Base-by-base conservation (phyloP, 495 filamentous ascomycete genomes). In the Aspergillus nanangensis region DNA sequence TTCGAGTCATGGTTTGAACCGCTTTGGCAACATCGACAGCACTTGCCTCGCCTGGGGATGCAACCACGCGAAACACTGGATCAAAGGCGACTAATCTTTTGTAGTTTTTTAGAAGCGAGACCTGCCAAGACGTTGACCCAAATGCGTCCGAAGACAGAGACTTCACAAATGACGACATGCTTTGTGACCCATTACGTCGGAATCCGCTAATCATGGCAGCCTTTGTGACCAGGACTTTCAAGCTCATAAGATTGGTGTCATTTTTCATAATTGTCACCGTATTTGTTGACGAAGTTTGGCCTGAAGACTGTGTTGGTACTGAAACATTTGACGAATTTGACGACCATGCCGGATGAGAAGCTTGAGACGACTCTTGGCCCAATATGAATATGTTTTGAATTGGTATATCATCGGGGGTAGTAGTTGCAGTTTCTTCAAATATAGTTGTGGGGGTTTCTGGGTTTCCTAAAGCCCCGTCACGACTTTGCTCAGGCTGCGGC, bases 371-470 rank as follows among this genome's bases (percentile, higher is more conserved):
- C n/a, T 54, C 57, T 21, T 90, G 84, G 1, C 90, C 89, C 3
- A 95, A 78, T 1, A 96, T 83, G 23, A 95, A 63, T 33, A 96
- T 93, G 55, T 94, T 92, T 7, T 89, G 90, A 23, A 87, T 74
- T 1, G 79, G 80, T 11, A 78, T 84, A 41, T 87, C 81, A 44
- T 90, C 84, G 0, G 89, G 88, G 7, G 87, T 91, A 11, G 87
- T 74, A 3, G 84, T 85, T 33, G 65, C 65, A 0, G 81, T 85
- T 57, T 96, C 90, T 60, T 96, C 90, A 60, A 96, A 95, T 51
- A 95, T 87, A 8, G 90, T 96, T 1, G 88, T 90, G 0, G 90
- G 90, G 0, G 90, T 96, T 67, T 96, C 90, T 8, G 90, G 90
- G 33, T 80, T 77, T 11, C 63, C 55, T 27, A 13, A 63, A 49